These are phyloP conservation scores for Luffa aegyptiaca DNA, from an alignment of 306 rosid genomes.

Conservation along the genomic window DNA sequence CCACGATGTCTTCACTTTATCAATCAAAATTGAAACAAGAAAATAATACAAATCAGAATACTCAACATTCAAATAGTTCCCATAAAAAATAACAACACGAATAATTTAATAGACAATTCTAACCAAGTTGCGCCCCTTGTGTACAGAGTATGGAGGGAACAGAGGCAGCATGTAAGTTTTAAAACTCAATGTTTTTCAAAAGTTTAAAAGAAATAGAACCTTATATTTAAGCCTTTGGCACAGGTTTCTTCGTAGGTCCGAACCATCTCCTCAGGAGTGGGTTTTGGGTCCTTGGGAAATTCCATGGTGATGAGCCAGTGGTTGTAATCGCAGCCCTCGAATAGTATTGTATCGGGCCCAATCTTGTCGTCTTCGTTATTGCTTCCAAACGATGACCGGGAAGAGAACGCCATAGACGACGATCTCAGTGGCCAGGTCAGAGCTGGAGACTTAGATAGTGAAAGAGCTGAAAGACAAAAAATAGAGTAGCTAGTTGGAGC, in stretches of 20 bases:
- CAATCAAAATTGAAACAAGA: neutral
- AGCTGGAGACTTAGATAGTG: neutral
- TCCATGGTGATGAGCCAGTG: conserved; percentile 80
- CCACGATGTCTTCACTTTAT: neutral
- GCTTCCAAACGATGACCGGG: conserved; percentile 19
- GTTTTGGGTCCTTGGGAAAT: conserved; percentile 38
- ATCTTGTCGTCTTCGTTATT: conserved; percentile 27
- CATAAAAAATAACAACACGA: neutral
- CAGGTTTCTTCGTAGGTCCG: conserved; percentile 56
- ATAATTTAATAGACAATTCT: neutral
- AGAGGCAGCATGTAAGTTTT: neutral
- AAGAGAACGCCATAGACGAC: conserved; percentile 22
- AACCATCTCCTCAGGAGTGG: conserved; percentile 49
- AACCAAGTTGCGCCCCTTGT: neutral
- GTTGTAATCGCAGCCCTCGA: conserved; percentile 82
- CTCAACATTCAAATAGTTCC: neutral
- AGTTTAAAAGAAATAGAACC: conserved; percentile 21
- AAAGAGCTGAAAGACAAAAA: neutral
- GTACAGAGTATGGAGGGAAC: neutral
- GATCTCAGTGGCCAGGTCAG: conserved; percentile 26
- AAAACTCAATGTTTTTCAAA: neutral
- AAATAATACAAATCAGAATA: neutral
- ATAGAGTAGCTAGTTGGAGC: neutral
- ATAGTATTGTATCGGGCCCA: conserved; percentile 60
- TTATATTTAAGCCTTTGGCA: conserved; percentile 67